Evolutionary conservation across 1,139 yeast species (phyloP).

Genomic region (Blastobotrys arbuscula): DNA sequence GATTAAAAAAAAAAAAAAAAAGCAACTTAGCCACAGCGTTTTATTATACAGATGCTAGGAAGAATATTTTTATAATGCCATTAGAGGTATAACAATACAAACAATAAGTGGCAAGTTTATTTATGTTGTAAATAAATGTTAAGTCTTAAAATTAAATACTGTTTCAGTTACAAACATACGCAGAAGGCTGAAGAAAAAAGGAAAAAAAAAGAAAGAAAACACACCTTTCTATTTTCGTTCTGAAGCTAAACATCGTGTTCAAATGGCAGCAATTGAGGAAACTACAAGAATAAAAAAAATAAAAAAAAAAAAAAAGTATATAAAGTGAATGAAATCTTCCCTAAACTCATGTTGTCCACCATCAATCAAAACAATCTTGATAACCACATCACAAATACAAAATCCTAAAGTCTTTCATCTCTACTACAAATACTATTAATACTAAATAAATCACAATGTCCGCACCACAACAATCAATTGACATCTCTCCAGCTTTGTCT

Average conservation of each 20-base stretch:
- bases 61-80: too few relatives aligned
- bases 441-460: slow-evolving; percentile 1
- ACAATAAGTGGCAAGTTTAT: too few relatives aligned
- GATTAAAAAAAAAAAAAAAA: not conserved
- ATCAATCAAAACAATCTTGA: slow-evolving; percentile 2
- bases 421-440: not conserved
- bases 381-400: not conserved
- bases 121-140: not conserved
- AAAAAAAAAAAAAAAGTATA: slow-evolving; percentile 1
- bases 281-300: not conserved
- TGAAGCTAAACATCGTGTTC: too few relatives aligned
- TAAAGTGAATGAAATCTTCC: not conserved
- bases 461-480: slow-evolving; percentile 7
- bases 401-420: not conserved
- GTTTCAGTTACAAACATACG: not conserved
- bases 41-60: not conserved
- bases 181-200: not conserved
- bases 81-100: not conserved
- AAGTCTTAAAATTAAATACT: not conserved
- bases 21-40: not conserved
- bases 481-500: slow-evolving; percentile 11
- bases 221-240: too few relatives aligned
- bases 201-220: not conserved
- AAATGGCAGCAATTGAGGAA: too few relatives aligned
- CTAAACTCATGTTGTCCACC: not conserved